Evolutionary conservation across 2,329 filamentous ascomycete species (phyloP).

Genomic region (Nannizzia gypsea): DNA sequence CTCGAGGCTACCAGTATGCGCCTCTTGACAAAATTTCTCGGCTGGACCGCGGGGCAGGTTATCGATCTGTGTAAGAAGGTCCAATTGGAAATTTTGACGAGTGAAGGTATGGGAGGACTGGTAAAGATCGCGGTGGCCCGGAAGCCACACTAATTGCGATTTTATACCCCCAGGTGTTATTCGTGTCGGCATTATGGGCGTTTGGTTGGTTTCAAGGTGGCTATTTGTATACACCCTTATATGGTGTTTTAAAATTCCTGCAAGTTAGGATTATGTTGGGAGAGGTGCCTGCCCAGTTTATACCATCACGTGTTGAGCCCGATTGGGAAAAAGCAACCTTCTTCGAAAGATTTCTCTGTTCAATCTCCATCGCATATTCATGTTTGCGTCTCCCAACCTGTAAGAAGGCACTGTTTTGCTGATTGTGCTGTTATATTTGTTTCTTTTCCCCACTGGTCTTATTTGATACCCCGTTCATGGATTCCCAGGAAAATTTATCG

Average conservation of each 20-base stretch:
- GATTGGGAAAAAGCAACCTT: background rate
- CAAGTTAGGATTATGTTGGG: too few relatives aligned
- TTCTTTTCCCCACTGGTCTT: background rate
- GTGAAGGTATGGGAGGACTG: slow-evolving; percentile 18
- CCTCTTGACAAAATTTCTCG: slow-evolving; percentile 23
- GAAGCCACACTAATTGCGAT: slow-evolving; percentile 16
- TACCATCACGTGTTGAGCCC: background rate
- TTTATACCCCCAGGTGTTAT: background rate
- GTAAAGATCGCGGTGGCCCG: slow-evolving; percentile 22
- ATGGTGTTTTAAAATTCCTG: too few relatives aligned
- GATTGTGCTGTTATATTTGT: background rate
- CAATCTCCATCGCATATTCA: background rate
- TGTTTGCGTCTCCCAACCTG: background rate
- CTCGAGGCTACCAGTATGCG: slow-evolving; percentile 30
- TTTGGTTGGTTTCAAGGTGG: background rate
- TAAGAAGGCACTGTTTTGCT: background rate
- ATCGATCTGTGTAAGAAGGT: slow-evolving; percentile 29
- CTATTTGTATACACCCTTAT: too few relatives aligned
- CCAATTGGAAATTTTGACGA: slow-evolving; percentile 25
- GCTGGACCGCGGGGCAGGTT: slow-evolving; percentile 26
- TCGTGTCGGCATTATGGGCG: background rate
- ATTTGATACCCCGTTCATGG: background rate
- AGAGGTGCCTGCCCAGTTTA: background rate
- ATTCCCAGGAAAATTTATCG: background rate
- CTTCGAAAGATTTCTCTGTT: background rate